Conservation (phyloP, 1,284 basidiomycete genomes). For the Polyporus tsugae region DNA sequence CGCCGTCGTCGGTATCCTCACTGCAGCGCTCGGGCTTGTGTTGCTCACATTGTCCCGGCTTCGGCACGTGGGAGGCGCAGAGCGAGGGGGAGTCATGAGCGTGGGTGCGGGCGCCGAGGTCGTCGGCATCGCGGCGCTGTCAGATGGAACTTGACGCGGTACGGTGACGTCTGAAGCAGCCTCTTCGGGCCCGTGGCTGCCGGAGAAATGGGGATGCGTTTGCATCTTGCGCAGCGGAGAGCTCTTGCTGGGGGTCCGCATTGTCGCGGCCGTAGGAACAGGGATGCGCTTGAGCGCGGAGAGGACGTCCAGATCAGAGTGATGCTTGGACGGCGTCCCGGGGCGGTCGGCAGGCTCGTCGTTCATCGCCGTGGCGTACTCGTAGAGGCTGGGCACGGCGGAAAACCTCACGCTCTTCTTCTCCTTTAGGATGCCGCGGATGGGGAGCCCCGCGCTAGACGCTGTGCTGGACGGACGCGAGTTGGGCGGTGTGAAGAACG, state of each 20-base stretch:
- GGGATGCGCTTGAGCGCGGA: conserved; percentile 13
- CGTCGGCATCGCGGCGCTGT: background rate
- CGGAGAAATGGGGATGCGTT: conserved; percentile 17
- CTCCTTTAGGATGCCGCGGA: conserved; percentile 46
- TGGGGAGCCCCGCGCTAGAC: conserved; percentile 35
- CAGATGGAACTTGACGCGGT: conserved; percentile 8
- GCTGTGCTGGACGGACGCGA: conserved; percentile 35
- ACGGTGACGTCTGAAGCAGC: conserved; percentile 11
- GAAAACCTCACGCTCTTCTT: conserved; percentile 48
- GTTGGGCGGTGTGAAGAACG: conserved; percentile 26
- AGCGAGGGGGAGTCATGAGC: background rate
- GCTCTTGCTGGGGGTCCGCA: conserved; percentile 17
- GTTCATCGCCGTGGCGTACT: conserved; percentile 23
- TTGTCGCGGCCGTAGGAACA: background rate
- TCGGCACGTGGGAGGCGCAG: background rate
- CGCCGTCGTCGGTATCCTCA: conserved; percentile 29
- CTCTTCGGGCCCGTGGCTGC: conserved; percentile 1
- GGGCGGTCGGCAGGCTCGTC: background rate
- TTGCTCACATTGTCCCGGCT: background rate
- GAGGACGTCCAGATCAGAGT: conserved; percentile 12
- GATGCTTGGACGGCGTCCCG: conserved; percentile 3
- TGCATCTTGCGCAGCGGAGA: conserved; percentile 29
- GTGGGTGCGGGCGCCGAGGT: background rate
- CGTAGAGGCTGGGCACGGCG: conserved; percentile 38
- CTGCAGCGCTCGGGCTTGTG: background rate